Evolutionary conservation across 306 rosid species (phyloP).

Genomic region (Crotalaria pallida): DNA sequence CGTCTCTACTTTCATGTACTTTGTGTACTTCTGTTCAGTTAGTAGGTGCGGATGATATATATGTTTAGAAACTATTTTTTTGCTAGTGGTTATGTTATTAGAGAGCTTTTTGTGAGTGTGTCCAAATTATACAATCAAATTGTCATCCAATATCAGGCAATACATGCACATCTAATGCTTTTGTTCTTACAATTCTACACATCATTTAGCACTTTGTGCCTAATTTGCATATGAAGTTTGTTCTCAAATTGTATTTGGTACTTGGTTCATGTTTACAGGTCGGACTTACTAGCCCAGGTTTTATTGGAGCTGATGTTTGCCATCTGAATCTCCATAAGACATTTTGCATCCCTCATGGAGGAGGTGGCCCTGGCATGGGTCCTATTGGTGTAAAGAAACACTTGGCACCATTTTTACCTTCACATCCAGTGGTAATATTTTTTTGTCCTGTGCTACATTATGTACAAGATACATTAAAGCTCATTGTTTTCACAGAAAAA

Average conservation of each 20-base stretch:
- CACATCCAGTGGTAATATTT: conserved; percentile 89
- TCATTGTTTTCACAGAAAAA: conserved; percentile 9
- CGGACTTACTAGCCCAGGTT: conserved; percentile 97
- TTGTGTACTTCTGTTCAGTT: too few species aligned
- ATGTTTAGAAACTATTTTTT: too few species aligned
- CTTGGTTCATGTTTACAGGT: conserved; percentile 46
- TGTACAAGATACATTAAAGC: neutral
- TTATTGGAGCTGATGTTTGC: conserved; percentile 99
- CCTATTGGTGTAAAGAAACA: conserved; percentile 99
- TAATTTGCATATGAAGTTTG: neutral
- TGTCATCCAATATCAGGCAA: too few species aligned
- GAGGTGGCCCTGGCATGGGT: conserved; percentile 99
- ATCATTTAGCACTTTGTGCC: conserved; percentile 4
- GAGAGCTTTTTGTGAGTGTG: neutral
- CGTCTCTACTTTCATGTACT: neutral
- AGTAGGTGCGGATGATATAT: too few species aligned
- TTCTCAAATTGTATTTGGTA: conserved; percentile 3
- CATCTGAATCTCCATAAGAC: conserved; percentile 99
- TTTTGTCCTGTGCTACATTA: neutral
- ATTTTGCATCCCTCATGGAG: conserved; percentile 99
- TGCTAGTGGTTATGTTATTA: too few species aligned
- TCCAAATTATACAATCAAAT: too few species aligned
- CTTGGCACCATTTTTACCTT: conserved; percentile 97
- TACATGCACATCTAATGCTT: neutral
- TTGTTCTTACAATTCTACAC: conserved; percentile 8